Conservation (phyloP, 768 basidiomycete genomes). For the Russula vinacea region DNA sequence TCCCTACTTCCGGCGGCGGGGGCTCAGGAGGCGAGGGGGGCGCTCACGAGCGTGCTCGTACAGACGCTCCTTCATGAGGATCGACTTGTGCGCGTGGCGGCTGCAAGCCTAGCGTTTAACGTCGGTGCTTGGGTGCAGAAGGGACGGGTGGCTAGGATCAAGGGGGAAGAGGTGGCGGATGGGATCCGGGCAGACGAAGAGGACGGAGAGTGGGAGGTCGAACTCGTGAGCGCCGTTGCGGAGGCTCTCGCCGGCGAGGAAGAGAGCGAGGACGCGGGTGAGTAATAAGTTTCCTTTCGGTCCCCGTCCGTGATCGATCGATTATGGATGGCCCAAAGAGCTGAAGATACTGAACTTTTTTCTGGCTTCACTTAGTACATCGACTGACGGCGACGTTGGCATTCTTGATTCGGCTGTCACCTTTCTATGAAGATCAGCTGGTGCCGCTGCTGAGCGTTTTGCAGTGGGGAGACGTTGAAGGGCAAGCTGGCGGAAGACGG, state of each 20-base stretch:
- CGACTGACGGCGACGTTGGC: conserved; percentile 78
- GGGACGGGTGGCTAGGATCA: conserved; percentile 47
- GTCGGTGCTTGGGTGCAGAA: conserved; percentile 66
- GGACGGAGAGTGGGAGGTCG: conserved; percentile 84
- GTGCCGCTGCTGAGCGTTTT: conserved; percentile 66
- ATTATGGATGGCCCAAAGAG: background rate
- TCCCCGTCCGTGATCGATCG: background rate
- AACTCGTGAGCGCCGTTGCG: conserved; percentile 77
- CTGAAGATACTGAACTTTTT: background rate
- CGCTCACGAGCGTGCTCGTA: conserved; percentile 58
- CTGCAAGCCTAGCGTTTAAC: conserved; percentile 81
- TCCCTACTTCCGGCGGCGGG: conserved; percentile 40
- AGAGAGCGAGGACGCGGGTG: conserved; percentile 76
- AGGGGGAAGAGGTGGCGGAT: conserved; percentile 34
- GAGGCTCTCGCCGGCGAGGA: conserved; percentile 73
- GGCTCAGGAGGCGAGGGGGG: conserved; percentile 35
- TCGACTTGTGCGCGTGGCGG: conserved; percentile 64
- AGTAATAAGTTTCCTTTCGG: conserved; percentile 34
- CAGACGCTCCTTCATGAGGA: conserved; percentile 68
- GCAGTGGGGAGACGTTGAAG: conserved; percentile 51
- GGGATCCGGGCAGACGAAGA: conserved; percentile 44
- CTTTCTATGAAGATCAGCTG: conserved; percentile 56
- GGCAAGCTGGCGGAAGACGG: conserved; percentile 52
- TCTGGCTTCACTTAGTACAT: conserved; percentile 53
- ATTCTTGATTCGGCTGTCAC: conserved; percentile 71